Base-by-base conservation (phyloP, 305 asterid genomes). In the Solanum hybrid region DNA sequence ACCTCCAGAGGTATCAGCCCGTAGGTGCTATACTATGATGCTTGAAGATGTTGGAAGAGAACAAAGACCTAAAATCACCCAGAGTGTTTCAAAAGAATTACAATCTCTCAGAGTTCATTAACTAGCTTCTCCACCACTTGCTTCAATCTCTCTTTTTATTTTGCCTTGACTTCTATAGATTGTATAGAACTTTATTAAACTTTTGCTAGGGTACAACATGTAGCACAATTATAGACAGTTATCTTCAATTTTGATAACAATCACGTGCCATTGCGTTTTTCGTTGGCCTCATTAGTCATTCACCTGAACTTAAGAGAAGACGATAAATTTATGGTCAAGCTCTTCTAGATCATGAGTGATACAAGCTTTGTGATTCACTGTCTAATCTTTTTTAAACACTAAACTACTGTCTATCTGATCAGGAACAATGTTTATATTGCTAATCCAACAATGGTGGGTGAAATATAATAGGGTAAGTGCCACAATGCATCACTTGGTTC, bases 401-500 rank as follows among this genome's bases (percentile, higher is more conserved):
- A 36, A 78, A 78, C 46, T 22, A 35, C 56, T 78, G 10, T 36
- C 5, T 36, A 35, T 78, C 40, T 17, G 82, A 77, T 77, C 81
- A 76, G 40, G 37, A 73, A 29, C 37, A 29, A 73, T 14, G 37
- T 29, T 78, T 78, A 35, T 78, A 22, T 78, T 78, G 85, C 10
- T 22, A 78, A 78, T 78, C 10, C 85, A 78, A 22, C 85, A 78
- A 22, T 35, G 17, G 42, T 37, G 51, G 56, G 60, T 36, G 72
- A 71, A 71, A 71, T 71, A 71, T 5, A 26, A 71, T 71, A 5
- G 77, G 77, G 77, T 11, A 71, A 20, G 73, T 37, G 60, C 85
- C 85, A 79, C 85, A 36, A 79, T 79, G 85, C 85, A 36, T 79
- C 87, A 82, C 72, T 17, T 82, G 87, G 87, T 82, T 81, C 87